phyloP scores from a whole-genome alignment of 192 early-diverging fungal genomes.

The Piromyces sp. region DNA sequence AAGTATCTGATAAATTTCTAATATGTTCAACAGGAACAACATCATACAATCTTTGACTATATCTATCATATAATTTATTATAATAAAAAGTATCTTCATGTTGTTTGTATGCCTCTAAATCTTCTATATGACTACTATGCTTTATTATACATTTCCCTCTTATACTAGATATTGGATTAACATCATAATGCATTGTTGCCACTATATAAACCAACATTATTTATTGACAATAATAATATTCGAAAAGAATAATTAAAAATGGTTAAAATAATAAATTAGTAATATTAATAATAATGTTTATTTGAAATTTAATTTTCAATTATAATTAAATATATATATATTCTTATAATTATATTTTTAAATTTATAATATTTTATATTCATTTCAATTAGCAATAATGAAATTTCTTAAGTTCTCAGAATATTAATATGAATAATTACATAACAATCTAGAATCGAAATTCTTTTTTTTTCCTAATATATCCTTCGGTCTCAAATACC shows the following conservation, averaged over 20 bases:
- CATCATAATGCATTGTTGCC: constrained; percentile 75
- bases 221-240: no score
- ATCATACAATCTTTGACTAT: constrained; percentile 73
- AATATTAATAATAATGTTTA: no score
- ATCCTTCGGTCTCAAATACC: not conserved
- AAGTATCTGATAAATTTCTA: constrained; percentile 59
- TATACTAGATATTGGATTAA: constrained; percentile 65
- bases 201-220: no score
- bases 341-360: no score
- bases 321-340: no score
- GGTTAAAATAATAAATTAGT: no score
- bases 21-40: constrained; percentile 61
- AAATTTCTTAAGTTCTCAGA: not conserved
- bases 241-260: no score
- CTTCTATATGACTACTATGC: constrained; percentile 43
- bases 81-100: constrained; percentile 68
- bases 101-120: constrained; percentile 38
- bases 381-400: no score
- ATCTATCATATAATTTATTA: constrained; percentile 73
- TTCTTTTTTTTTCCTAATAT: not conserved
- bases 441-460: not conserved
- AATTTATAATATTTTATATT: no score
- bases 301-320: no score
- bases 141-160: constrained; percentile 59
- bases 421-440: not conserved